Evolutionary conservation across 1,284 basidiomycete genomes (phyloP).

Genomic region (Tylopilus sp.): DNA sequence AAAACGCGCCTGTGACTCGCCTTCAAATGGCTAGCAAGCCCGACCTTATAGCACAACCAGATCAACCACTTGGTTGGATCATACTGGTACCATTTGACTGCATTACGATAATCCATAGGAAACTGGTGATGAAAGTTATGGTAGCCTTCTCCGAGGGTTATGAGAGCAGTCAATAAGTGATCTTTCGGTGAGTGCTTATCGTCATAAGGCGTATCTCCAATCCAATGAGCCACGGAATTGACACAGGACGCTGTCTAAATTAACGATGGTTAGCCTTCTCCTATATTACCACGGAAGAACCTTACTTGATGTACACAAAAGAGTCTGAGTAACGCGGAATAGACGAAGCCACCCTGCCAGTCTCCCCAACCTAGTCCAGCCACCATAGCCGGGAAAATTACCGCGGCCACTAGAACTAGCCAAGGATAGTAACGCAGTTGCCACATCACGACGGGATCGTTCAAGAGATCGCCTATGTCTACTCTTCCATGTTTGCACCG

Average conservation of each 20-base stretch:
- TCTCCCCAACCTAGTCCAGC: constrained; percentile 83
- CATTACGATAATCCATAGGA: constrained; percentile 89
- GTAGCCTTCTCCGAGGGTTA: constrained; percentile 78
- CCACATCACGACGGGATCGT: constrained; percentile 76
- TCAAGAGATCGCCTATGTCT: constrained; percentile 78
- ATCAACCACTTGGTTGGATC: constrained; percentile 90
- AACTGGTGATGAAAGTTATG: constrained; percentile 94
- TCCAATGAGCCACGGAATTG: constrained; percentile 90
- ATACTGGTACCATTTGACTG: constrained; percentile 87
- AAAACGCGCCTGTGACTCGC: constrained; percentile 25
- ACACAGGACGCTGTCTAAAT: constrained; percentile 84
- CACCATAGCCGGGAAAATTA: constrained; percentile 70
- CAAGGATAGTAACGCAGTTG: constrained; percentile 77
- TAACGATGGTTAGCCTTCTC: background rate
- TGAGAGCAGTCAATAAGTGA: constrained; percentile 80
- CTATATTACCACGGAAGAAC: constrained; percentile 15
- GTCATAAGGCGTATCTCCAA: constrained; percentile 85
- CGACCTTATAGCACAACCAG: constrained; percentile 56
- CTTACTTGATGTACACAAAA: constrained; percentile 83
- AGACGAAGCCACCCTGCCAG: constrained; percentile 77
- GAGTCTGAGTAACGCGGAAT: constrained; percentile 75
- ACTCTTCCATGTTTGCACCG: constrained; percentile 80
- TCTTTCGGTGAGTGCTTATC: constrained; percentile 88
- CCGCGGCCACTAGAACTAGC: constrained; percentile 68
- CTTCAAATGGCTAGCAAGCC: constrained; percentile 82